Conservation (phyloP, 768 basidiomycete species). For the Saitozyma sp. region DNA sequence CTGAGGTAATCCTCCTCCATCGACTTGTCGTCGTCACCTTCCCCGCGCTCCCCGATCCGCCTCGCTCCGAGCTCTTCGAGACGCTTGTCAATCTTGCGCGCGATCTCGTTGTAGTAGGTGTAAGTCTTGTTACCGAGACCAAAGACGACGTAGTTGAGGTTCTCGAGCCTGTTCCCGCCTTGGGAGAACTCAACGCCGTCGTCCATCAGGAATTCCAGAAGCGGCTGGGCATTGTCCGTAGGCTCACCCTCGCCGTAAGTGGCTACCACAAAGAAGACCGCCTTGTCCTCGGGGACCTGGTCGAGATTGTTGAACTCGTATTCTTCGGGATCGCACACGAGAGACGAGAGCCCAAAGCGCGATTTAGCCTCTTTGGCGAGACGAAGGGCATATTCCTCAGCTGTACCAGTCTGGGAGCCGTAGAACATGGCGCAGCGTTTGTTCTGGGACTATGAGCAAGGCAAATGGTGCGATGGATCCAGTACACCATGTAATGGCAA, state of each 20-base stretch:
- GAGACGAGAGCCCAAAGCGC: slow-evolving; percentile 89
- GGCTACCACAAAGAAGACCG: slow-evolving; percentile 92
- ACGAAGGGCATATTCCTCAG: slow-evolving; percentile 93
- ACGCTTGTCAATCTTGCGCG: slow-evolving; percentile 70
- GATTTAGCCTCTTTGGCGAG: slow-evolving; percentile 97
- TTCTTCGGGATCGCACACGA: slow-evolving; percentile 98
- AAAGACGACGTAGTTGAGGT: slow-evolving; percentile 92
- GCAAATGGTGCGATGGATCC: background rate
- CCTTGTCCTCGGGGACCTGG: slow-evolving; percentile 78
- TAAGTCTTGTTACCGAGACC: slow-evolving; percentile 73
- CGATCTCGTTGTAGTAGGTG: slow-evolving; percentile 93
- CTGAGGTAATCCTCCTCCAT: slow-evolving; percentile 99
- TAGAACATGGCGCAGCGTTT: slow-evolving; percentile 70
- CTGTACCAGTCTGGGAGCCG: slow-evolving; percentile 97
- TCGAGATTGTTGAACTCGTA: slow-evolving; percentile 98
- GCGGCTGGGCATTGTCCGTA: slow-evolving; percentile 92
- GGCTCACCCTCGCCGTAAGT: slow-evolving; percentile 99
- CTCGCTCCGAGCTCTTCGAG: slow-evolving; percentile 76
- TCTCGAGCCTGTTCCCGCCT: slow-evolving; percentile 63
- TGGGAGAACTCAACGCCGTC: slow-evolving; percentile 82
- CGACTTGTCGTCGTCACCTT: slow-evolving; percentile 98
- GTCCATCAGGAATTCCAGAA: slow-evolving; percentile 89
- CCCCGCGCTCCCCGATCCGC: slow-evolving; percentile 84
- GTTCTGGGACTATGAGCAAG: slow-evolving; percentile 12
- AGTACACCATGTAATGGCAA: background rate